These are phyloP conservation scores for Helotiales sp. DNA, from an alignment of 2,329 filamentous ascomycete genomes.

Conservation along the genomic window DNA sequence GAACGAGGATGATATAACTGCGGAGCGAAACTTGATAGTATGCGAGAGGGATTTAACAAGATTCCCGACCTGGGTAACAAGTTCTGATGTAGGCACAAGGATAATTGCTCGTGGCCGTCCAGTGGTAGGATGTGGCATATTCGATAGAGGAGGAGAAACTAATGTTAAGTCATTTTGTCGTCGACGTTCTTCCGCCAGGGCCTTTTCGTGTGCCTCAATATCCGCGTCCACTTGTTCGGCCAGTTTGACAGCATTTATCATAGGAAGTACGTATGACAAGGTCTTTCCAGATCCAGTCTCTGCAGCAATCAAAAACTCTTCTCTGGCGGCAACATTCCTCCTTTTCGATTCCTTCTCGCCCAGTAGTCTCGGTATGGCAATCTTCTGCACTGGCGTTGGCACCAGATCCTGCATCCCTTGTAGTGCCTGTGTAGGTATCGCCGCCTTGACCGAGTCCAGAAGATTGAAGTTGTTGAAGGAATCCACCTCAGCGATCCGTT, in stretches of 20 bases:
- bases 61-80: conserved; percentile 83
- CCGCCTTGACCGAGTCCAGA: conserved; percentile 71
- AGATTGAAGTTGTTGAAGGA: conserved; percentile 83
- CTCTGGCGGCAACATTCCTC: conserved; percentile 42
- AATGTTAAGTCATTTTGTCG: conserved; percentile 66
- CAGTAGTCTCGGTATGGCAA: conserved; percentile 84
- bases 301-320: conserved; percentile 81
- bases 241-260: conserved; percentile 82
- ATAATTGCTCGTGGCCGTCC: conserved; percentile 84
- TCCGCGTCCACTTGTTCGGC: conserved; percentile 67
- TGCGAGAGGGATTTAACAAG: conserved; percentile 86
- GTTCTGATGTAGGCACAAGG: conserved; percentile 88
- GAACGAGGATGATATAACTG: conserved; percentile 78
- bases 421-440: conserved; percentile 75
- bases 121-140: conserved; percentile 73
- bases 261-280: conserved; percentile 85
- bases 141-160: conserved; percentile 58
- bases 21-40: conserved; percentile 83
- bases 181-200: conserved; percentile 60
- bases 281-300: conserved; percentile 99
- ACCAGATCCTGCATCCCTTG: conserved; percentile 74
- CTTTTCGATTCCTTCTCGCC: conserved; percentile 51
- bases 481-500: conserved; percentile 68
- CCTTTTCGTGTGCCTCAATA: conserved; percentile 62
- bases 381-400: conserved; percentile 86